Evolutionary conservation across 2,329 filamentous ascomycete genomes (phyloP).

Genomic region (Mycogone perniciosa): DNA sequence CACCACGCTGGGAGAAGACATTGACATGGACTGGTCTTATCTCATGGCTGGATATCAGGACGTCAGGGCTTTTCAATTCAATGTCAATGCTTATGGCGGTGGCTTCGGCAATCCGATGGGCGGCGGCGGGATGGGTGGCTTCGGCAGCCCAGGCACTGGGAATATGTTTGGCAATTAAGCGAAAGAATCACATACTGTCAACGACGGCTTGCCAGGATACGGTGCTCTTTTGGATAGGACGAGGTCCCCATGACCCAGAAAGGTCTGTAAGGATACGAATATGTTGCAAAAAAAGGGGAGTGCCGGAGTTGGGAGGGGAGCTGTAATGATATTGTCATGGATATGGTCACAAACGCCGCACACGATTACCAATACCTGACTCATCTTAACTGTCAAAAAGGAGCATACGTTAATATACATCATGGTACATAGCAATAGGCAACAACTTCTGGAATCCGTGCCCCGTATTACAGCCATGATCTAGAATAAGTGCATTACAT

Average conservation of each 20-base stretch:
- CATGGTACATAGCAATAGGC: too few relatives aligned
- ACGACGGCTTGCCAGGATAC: background rate
- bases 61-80: constrained; percentile 25
- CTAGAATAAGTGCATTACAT: too few relatives aligned
- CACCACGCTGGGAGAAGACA: constrained; percentile 22
- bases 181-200: background rate
- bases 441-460: too few relatives aligned
- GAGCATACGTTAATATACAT: too few relatives aligned
- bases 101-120: constrained; percentile 18
- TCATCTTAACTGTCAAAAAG: too few relatives aligned
- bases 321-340: too few relatives aligned
- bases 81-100: constrained; percentile 21
- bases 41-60: constrained; percentile 39
- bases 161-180: constrained; percentile 24
- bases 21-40: constrained; percentile 44
- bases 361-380: too few relatives aligned
- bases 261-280: background rate
- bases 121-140: constrained; percentile 14
- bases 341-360: too few relatives aligned
- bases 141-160: constrained; percentile 17
- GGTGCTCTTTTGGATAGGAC: constrained; percentile 4
- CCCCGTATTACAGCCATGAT: too few relatives aligned
- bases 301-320: too few relatives aligned
- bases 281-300: too few relatives aligned
- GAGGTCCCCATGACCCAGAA: background rate